Base-by-base conservation (phyloP, 768 basidiomycete genomes). In the Xerocomellus amylosporus region DNA sequence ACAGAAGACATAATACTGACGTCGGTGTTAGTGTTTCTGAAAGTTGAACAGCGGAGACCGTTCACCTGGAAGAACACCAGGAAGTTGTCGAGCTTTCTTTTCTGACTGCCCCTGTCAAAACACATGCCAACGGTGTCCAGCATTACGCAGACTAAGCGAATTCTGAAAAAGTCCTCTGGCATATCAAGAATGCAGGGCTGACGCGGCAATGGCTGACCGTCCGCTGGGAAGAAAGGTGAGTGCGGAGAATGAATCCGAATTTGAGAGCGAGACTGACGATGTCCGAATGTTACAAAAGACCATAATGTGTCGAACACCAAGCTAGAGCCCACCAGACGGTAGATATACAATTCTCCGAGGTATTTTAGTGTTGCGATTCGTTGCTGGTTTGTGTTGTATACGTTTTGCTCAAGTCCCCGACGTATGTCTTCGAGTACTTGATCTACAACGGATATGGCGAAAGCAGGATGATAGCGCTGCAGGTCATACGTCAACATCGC, bases 91-190 rank as follows among this genome's bases (percentile, higher is more conserved):
- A 99, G 74, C 68, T 95, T 98, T 76, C 88, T 88, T 71, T 86
- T 91, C 68, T 93, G 90, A 5, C 88, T 85, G 1, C 96, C 97
- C 38, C 87, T 85, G 70, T 98, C 96, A 71, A 99, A 98, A 73
- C 96, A 98, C 82, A 95, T 92, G 19, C 96, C 97, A 67, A 93
- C 95, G 0, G 95, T 93, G 71, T 98, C 96, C 19, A 99, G 77
- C 37, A 99, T 76, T 8, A 89, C 89, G 67, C 97, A 98, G 41
- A 96, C 84, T 49, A 99, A 79, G 13, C 97, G 81, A 52, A 98
- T 71, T 33, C 97, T 86, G 82, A 99, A 99, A 72, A 90, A 98
- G 68, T 99, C 97, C 69, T 98, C 92, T 1, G 91, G 90, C 77
- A 90, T 87, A 67, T 99, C 97, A 50, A 97, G 77, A 4, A 84